phyloP scores from a whole-genome alignment of 768 basidiomycete genomes.

The Tricholoma sp. region DNA sequence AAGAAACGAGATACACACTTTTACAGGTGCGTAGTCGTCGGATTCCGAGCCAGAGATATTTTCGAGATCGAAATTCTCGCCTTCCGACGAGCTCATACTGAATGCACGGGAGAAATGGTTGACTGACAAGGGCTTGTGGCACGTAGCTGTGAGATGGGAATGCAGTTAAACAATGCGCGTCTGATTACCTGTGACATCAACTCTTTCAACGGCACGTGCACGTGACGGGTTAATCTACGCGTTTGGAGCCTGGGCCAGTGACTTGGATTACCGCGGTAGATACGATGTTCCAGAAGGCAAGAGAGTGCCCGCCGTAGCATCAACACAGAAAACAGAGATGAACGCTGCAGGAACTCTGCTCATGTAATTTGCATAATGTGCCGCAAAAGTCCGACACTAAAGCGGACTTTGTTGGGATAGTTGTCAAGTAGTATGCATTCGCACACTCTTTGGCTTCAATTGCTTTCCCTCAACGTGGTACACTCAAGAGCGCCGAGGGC shows the following conservation, averaged over 20 bases:
- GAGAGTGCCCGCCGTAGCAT: background rate
- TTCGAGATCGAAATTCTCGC: constrained; percentile 62
- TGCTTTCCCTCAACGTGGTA: background rate
- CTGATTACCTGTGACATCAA: background rate
- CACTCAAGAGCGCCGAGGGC: background rate
- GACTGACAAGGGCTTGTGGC: background rate
- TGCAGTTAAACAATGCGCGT: constrained; percentile 2
- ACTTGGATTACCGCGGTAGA: background rate
- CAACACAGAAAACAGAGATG: background rate
- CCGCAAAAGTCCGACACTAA: background rate
- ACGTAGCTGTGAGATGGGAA: background rate
- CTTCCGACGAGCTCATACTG: constrained; percentile 71
- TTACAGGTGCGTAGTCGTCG: constrained; percentile 61
- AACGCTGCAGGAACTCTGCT: background rate
- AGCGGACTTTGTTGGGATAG: background rate
- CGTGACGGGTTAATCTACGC: constrained; percentile 1
- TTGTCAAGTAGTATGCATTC: background rate
- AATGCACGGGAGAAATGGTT: background rate
- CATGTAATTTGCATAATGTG: background rate
- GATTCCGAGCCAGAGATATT: constrained; percentile 59
- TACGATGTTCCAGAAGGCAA: background rate
- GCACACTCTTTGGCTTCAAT: background rate
- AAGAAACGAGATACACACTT: constrained; percentile 25
- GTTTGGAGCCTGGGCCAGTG: background rate
- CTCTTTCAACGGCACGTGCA: background rate